Conservation (phyloP, 2,329 filamentous ascomycete species). For the Didymella pinodella region DNA sequence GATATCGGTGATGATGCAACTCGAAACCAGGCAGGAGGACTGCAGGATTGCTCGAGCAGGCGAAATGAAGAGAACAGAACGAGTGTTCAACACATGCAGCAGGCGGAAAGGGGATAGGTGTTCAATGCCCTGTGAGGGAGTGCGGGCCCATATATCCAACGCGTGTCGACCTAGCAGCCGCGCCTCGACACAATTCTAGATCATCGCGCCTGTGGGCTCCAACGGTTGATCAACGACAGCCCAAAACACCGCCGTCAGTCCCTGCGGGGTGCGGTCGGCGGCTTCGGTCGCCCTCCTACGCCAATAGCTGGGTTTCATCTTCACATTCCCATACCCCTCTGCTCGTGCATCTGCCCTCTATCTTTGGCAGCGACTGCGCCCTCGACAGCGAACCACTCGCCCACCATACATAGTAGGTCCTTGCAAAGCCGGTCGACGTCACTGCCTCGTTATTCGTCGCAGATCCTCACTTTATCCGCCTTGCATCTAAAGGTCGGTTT, state of each 20-base stretch:
- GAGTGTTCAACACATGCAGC: constrained; percentile 13
- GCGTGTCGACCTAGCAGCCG: constrained; percentile 14
- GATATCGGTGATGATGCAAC: constrained; percentile 24
- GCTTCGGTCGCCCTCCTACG: constrained; percentile 4
- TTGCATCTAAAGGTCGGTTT: constrained; percentile 3
- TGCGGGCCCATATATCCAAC: constrained; percentile 20
- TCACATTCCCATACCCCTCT: constrained; percentile 7
- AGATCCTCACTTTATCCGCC: constrained; percentile 1
- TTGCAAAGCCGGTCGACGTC: constrained; percentile 8
- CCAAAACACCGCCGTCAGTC: constrained; percentile 10
- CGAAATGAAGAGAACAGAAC: constrained; percentile 1
- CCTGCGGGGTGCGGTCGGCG: constrained; percentile 10
- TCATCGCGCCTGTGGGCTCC: constrained; percentile 7
- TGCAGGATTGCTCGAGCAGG: constrained; percentile 8
- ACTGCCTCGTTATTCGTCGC: constrained; percentile 5
- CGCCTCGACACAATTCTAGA: constrained; percentile 12
- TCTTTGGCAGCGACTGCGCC: constrained; percentile 8
- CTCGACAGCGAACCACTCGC: constrained; percentile 12
- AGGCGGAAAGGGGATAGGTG: constrained; percentile 11
- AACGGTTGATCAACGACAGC: constrained; percentile 19
- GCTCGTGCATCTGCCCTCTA: constrained; percentile 14
- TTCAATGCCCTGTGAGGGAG: constrained; percentile 10
- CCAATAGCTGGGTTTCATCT: constrained; percentile 12
- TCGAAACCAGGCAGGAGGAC: constrained; percentile 26
- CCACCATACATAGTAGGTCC: neutral